Evolutionary conservation across 352 stramenopile species (phyloP).

Genomic region (Globisporangium rhizosaccharum): DNA sequence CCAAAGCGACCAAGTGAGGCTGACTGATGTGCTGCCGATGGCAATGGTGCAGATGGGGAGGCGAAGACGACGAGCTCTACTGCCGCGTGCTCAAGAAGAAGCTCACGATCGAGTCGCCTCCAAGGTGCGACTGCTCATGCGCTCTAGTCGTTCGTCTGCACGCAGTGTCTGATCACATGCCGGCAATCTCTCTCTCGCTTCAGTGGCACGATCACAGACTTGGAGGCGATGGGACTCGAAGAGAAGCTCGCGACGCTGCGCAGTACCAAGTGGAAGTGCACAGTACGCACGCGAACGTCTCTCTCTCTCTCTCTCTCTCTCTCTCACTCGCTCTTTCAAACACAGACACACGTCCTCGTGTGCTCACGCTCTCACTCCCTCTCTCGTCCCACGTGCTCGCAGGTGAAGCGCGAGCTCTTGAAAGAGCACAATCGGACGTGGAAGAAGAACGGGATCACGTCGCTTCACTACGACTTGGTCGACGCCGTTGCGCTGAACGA

Average conservation of each 20-base stretch:
- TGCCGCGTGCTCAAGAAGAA: conserved; percentile 47
- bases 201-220: conserved; percentile 41
- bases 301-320: neutral
- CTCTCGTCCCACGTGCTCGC: neutral
- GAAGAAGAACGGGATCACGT: conserved; percentile 48
- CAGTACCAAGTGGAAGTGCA: conserved; percentile 46
- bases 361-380: too few relatives aligned
- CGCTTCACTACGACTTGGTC: conserved; percentile 36
- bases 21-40: neutral
- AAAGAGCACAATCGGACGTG: conserved; percentile 51
- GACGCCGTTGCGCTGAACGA: conserved; percentile 31
- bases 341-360: neutral
- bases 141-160: too few relatives aligned
- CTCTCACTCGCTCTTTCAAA: too few relatives aligned
- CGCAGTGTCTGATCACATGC: too few relatives aligned
- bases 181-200: neutral
- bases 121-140: conserved; percentile 16
- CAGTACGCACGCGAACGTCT: conserved; percentile 1
- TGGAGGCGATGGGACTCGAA: conserved; percentile 36
- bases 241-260: conserved; percentile 36
- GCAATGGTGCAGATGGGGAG: conserved; percentile 24
- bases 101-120: conserved; percentile 29
- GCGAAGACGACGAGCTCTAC: conserved; percentile 54
- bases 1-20: neutral
- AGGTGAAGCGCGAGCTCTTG: conserved; percentile 43